Percentiles rank a stretch among this genome's conserved stretches.
Evolutionary conservation across 108 stramenopile species (phyloP).

Genomic region (Bacterosira constricta): DNA sequence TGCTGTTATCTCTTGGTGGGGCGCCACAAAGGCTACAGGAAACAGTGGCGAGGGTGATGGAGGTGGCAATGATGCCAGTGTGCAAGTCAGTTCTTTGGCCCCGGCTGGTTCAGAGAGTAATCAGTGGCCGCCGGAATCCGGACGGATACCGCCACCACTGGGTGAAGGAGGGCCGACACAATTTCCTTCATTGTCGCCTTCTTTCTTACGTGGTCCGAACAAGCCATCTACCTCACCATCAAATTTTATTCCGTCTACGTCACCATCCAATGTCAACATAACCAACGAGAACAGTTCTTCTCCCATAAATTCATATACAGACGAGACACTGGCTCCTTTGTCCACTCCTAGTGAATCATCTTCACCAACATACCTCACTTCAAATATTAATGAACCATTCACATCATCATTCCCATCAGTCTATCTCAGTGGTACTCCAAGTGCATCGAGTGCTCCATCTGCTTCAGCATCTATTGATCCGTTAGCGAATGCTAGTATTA

Average conservation of each 20-base stretch:
- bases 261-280: background rate
- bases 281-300: background rate
- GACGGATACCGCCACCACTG: background rate
- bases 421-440: background rate
- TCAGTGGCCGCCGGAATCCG: background rate
- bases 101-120: slow-evolving; percentile 3
- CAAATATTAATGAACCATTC: background rate
- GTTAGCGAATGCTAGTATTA: too few species aligned
- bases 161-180: slow-evolving; percentile 5
- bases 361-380: background rate
- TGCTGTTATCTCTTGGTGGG: slow-evolving; percentile 17
- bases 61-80: background rate
- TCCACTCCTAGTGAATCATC: background rate
- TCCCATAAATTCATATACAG: background rate
- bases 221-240: background rate
- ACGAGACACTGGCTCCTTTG: background rate
- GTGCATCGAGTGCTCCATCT: background rate
- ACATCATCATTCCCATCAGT: background rate
- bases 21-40: background rate
- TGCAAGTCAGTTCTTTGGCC: background rate
- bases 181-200: slow-evolving; percentile 20
- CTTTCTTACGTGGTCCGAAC: background rate
- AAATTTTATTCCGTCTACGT: background rate
- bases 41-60: background rate
- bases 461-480: too few species aligned